Conservation (phyloP, 371 early-diverging fungal genomes). For the Mortierella polycephala region DNA sequence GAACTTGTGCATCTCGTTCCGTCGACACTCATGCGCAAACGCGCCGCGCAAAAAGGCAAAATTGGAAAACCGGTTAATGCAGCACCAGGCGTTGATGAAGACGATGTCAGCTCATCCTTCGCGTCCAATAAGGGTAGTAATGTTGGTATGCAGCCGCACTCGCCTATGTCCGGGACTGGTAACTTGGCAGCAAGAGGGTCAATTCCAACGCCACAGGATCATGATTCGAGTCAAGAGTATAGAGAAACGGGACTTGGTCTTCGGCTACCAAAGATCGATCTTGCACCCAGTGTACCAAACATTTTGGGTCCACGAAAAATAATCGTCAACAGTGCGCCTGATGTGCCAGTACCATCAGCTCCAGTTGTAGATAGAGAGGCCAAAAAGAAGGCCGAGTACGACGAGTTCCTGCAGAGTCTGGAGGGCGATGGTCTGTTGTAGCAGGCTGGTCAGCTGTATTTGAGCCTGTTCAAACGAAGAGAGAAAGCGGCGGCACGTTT, state of each 20-base stretch:
- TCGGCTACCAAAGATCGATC: conserved; percentile 40
- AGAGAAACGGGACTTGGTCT: conserved; percentile 45
- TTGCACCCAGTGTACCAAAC: conserved; percentile 34
- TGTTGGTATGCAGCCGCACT: too few species aligned
- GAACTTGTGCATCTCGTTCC: conserved; percentile 72
- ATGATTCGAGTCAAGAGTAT: conserved; percentile 12
- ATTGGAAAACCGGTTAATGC: conserved; percentile 62
- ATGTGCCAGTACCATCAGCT: conserved; percentile 20
- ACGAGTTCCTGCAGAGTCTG: conserved; percentile 40
- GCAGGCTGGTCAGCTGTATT: background rate
- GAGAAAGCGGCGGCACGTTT: too few species aligned
- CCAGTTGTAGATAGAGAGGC: conserved; percentile 27
- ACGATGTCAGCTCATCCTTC: conserved; percentile 17
- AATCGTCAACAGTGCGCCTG: conserved; percentile 49
- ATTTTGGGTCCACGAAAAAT: conserved; percentile 23
- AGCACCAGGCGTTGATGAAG: conserved; percentile 63
- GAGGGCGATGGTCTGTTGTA: conserved; percentile 46
- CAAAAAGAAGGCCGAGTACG: conserved; percentile 52
- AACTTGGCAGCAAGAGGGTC: too few species aligned
- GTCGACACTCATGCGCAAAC: conserved; percentile 67
- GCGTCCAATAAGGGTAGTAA: background rate
- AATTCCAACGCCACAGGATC: background rate
- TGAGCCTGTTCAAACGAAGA: background rate
- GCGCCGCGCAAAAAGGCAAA: conserved; percentile 57
- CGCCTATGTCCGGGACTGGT: too few species aligned